Base-by-base conservation (phyloP, 495 filamentous ascomycete species). In the Neurospora sp. region DNA sequence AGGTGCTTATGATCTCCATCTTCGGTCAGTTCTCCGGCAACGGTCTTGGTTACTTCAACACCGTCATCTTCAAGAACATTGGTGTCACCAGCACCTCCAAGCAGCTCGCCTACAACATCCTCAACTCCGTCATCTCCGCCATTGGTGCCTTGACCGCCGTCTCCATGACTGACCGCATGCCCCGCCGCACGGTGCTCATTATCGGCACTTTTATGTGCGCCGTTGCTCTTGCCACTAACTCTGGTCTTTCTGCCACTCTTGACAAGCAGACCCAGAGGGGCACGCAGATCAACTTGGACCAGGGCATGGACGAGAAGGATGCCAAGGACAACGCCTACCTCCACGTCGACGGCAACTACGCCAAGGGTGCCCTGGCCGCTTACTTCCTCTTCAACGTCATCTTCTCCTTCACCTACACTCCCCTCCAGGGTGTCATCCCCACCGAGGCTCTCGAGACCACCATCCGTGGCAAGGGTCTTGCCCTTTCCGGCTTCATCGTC, bases 341-440 rank as follows among this genome's bases (percentile, higher is more conserved):
- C 14, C 53, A 35, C 72, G 83, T 85, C 53, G 70, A 80, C 44
- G 35, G 44, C 9, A 80, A 77, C 7, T 85, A 84, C 71, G 84
- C 79, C 69, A 73, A 80, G 74, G 83, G 83, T 31, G 84, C 83
- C 16, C 77, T 85, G 41, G 84, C 84, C 9, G 82, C 82, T 1
- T 85, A 85, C 78, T 87, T 87, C 76, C 77, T 91, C 3, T 90
- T 89, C 79, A 88, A 90, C 72, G 83, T 88, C 61, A 85, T 88
- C 76, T 90, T 88, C 76, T 87, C 85, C 9, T 85, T 89, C 73
- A 88, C 85, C 14, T 89, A 87, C 81, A 90, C 88, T 18, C 88
- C 88, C 12, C 83, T 91, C 37, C 83, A 89, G 31, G 86, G 84
- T 72, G 84, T 89, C 31, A 89, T 90, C 71, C 88, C 89, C 37